Evolutionary conservation across 768 basidiomycete genomes (phyloP).

Genomic region (Agrocybe praecox): DNA sequence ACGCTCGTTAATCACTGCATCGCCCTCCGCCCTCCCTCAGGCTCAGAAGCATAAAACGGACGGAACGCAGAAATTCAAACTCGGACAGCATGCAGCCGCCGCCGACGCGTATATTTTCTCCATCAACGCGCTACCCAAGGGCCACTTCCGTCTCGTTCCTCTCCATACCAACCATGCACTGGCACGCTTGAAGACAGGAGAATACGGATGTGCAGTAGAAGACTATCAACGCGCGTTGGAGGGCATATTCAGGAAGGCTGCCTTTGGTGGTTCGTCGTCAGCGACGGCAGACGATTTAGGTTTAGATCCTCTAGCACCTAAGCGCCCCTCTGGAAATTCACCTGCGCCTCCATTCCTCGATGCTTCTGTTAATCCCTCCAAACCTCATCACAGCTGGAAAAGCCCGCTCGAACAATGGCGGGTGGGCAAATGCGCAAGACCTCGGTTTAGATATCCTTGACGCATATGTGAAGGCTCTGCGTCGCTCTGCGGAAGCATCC

Average conservation of each 20-base stretch:
- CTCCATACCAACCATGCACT: constrained; percentile 86
- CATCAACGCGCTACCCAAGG: constrained; percentile 63
- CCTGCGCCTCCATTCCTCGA: constrained; percentile 19
- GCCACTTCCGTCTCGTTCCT: constrained; percentile 71
- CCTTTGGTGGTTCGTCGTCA: constrained; percentile 2
- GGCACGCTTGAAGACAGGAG: constrained; percentile 78
- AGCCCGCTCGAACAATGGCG: constrained; percentile 37
- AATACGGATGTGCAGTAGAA: constrained; percentile 60
- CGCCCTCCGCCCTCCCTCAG: constrained; percentile 49
- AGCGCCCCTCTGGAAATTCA: constrained; percentile 11
- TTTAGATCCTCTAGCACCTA: constrained; percentile 6
- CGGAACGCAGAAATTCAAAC: constrained; percentile 84
- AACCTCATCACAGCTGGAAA: constrained; percentile 12
- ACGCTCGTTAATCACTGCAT: constrained; percentile 42
- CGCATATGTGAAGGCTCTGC: too few species aligned
- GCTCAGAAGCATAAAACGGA: constrained; percentile 61
- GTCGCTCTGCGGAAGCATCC: constrained; percentile 84
- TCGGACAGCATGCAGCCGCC: constrained; percentile 86
- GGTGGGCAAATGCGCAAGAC: constrained; percentile 42
- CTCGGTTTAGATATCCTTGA: constrained; percentile 69
- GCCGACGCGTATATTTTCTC: constrained; percentile 73
- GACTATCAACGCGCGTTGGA: constrained; percentile 66
- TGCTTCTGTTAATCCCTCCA: constrained; percentile 5
- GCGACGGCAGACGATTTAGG: constrained; percentile 7
- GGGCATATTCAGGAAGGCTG: constrained; percentile 9